These are phyloP conservation scores for Colletotrichum filicis DNA, from an alignment of 2,329 filamentous ascomycete species.

Conservation along the genomic window DNA sequence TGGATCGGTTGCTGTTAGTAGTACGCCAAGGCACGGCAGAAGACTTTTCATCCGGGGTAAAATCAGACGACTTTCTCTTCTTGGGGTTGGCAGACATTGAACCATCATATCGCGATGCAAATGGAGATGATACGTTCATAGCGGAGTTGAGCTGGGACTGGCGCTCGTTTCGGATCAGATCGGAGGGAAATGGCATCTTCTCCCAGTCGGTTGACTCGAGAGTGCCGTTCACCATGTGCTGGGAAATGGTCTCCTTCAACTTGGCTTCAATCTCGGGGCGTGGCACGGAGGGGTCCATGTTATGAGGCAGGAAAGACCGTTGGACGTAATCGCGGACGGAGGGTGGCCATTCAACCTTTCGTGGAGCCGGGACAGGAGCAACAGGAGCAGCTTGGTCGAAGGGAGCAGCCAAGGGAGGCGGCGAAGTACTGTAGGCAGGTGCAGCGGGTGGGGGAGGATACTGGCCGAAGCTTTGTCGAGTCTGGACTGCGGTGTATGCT, in stretches of 20 bases:
- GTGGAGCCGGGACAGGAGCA: slow-evolving; percentile 46
- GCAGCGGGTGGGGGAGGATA: slow-evolving; percentile 49
- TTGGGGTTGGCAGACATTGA: slow-evolving; percentile 59
- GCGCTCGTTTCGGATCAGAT: slow-evolving; percentile 80
- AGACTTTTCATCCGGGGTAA: slow-evolving; percentile 62
- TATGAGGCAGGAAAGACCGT: slow-evolving; percentile 83
- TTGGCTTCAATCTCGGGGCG: slow-evolving; percentile 83
- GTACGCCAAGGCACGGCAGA: slow-evolving; percentile 78
- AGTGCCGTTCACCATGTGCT: slow-evolving; percentile 78
- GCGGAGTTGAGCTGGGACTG: slow-evolving; percentile 56
- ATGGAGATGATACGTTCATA: slow-evolving; percentile 41
- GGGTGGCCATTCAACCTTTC: slow-evolving; percentile 82
- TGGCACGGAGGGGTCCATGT: slow-evolving; percentile 71
- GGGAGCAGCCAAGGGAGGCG: slow-evolving; percentile 39
- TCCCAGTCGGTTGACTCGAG: slow-evolving; percentile 86
- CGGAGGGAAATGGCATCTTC: slow-evolving; percentile 83
- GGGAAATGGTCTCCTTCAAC: slow-evolving; percentile 86
- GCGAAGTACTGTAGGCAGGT: slow-evolving; percentile 36
- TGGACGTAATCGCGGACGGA: slow-evolving; percentile 91
- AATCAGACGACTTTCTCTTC: slow-evolving; percentile 86
- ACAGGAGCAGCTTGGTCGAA: slow-evolving; percentile 8
- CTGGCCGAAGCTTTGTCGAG: slow-evolving; percentile 68
- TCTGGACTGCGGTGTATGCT: slow-evolving; percentile 71
- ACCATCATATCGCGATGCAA: slow-evolving; percentile 38
- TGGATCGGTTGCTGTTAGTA: slow-evolving; percentile 64